Evolutionary conservation across 345 rosid species (phyloP).

Genomic region (Lumnitzera racemosa): DNA sequence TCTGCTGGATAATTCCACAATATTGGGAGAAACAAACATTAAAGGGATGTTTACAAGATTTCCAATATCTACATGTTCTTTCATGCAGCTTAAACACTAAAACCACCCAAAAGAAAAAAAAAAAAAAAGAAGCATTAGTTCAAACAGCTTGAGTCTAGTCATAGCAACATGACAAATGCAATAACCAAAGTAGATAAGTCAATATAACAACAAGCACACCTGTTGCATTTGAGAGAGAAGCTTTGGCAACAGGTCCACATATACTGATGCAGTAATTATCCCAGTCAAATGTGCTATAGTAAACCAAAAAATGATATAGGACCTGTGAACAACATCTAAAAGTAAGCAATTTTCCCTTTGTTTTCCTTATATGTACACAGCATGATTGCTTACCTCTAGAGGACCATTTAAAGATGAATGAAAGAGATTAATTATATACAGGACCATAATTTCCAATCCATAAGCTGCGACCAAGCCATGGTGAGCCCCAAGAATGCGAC

Average conservation of each 20-base stretch:
- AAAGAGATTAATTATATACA: constrained; percentile 64
- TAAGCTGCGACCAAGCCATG: constrained; percentile 79
- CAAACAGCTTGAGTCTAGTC: background rate
- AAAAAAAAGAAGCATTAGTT: too few species aligned
- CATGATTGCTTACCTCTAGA: constrained; percentile 35
- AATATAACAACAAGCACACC: constrained; percentile 32
- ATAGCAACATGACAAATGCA: background rate
- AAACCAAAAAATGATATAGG: constrained; percentile 61
- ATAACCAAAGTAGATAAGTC: background rate
- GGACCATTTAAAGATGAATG: constrained; percentile 67
- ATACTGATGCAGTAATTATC: constrained; percentile 48
- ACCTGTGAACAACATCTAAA: constrained; percentile 34
- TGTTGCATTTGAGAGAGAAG: constrained; percentile 40
- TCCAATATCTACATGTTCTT: too few species aligned
- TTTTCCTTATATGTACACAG: background rate
- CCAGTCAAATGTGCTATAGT: constrained; percentile 82
- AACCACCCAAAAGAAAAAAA: too few species aligned
- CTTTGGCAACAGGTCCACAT: constrained; percentile 54
- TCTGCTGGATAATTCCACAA: constrained; percentile 14
- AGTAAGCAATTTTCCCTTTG: constrained; percentile 4
- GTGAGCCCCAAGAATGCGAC: constrained; percentile 88
- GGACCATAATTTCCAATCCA: constrained; percentile 71
- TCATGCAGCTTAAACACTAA: too few species aligned
- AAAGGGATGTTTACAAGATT: too few species aligned
- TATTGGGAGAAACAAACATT: too few species aligned